phyloP scores from a whole-genome alignment of 2,329 filamentous ascomycete species.

The Fusarium pininemorale region DNA sequence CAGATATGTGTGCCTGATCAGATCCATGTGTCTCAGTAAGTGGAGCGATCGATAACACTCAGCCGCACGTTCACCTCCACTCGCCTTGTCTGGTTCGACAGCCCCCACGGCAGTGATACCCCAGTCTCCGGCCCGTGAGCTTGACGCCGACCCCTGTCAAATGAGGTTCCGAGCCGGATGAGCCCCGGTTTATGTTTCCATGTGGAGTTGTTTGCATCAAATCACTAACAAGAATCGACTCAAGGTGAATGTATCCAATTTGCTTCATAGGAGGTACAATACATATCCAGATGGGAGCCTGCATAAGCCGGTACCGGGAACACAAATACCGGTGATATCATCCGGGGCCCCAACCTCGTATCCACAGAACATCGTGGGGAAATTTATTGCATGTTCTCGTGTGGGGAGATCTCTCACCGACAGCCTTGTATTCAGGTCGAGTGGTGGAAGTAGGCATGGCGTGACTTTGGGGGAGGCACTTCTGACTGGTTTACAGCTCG shows the following conservation, averaged over 20 bases:
- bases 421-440: neutral
- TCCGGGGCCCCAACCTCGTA: constrained; percentile 29
- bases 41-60: constrained; percentile 26
- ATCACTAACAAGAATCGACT: neutral
- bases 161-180: constrained; percentile 8
- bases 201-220: neutral
- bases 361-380: constrained; percentile 22
- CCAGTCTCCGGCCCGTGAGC: constrained; percentile 15
- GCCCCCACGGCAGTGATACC: constrained; percentile 3
- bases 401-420: constrained; percentile 10
- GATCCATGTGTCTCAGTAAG: constrained; percentile 14
- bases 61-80: constrained; percentile 19
- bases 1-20: constrained; percentile 9
- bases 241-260: neutral
- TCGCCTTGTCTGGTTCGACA: constrained; percentile 4
- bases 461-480: constrained; percentile 31
- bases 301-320: constrained; percentile 24
- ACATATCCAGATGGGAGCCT: neutral
- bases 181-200: constrained; percentile 3
- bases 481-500: constrained; percentile 17
- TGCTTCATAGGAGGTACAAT: neutral
- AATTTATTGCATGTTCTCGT: constrained; percentile 9
- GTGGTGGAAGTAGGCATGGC: constrained; percentile 15
- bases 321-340: constrained; percentile 1
- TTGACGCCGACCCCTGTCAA: constrained; percentile 23